Percentiles rank a stretch among this genome's conserved stretches.
Conservation (phyloP, 192 early-diverging fungal genomes). For the Glomus cerebriforme region DNA sequence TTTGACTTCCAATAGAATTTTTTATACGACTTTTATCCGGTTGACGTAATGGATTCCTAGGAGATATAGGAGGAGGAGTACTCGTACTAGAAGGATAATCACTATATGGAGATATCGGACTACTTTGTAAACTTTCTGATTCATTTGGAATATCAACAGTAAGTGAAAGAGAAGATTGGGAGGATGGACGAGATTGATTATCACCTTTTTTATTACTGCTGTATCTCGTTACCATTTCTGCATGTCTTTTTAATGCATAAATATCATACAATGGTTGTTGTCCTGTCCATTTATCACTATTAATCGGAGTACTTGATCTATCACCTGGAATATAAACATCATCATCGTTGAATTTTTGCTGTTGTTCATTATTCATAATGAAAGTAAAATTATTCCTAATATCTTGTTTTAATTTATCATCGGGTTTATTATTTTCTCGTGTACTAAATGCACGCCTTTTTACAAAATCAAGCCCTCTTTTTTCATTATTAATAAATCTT, state of each 20-base stretch:
- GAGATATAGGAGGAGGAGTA: slow-evolving; percentile 13
- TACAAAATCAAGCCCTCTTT: neutral
- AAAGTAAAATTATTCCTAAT: neutral
- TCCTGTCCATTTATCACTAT: neutral
- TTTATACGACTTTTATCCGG: slow-evolving; percentile 6
- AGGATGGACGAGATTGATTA: neutral
- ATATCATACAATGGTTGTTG: slow-evolving; percentile 27
- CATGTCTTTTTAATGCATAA: slow-evolving; percentile 28
- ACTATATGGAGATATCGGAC: slow-evolving; percentile 11
- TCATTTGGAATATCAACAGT: neutral
- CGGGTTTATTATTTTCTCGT: neutral
- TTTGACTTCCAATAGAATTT: slow-evolving; percentile 1
- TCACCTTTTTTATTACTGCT: slow-evolving; percentile 10
- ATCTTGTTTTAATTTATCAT: slow-evolving; percentile 12
- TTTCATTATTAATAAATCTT: neutral
- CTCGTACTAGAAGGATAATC: neutral
- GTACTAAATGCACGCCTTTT: slow-evolving; percentile 8
- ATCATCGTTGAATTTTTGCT: neutral
- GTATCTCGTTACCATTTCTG: slow-evolving; percentile 28
- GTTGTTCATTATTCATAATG: neutral
- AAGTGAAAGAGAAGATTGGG: slow-evolving; percentile 19
- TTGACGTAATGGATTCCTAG: slow-evolving; percentile 21
- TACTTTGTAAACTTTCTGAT: slow-evolving; percentile 4
- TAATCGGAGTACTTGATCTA: neutral
- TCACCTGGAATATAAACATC: neutral